These are phyloP conservation scores for Cyclanthera cordifolia DNA, from an alignment of 306 rosid species.

Conservation along the genomic window DNA sequence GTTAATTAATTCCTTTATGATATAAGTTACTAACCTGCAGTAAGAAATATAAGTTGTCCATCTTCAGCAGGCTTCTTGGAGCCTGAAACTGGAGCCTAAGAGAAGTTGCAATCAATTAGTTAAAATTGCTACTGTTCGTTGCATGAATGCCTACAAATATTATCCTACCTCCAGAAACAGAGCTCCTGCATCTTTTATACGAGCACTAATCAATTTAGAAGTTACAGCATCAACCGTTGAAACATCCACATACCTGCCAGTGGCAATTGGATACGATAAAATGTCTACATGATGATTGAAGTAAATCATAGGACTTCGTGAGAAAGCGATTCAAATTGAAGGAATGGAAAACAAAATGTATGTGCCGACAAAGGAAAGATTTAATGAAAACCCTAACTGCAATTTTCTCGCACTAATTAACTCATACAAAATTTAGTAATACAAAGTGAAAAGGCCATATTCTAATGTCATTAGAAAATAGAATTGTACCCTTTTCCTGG, in stretches of 20 bases:
- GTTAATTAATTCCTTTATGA: neutral
- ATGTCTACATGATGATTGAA: neutral
- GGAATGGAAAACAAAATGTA: neutral
- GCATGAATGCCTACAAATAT: neutral
- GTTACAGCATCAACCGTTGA: slow-evolving; percentile 84
- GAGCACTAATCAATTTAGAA: slow-evolving; percentile 52
- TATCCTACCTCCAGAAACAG: slow-evolving; percentile 66
- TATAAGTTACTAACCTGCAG: slow-evolving; percentile 72
- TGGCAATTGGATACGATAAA: neutral
- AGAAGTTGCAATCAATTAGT: slow-evolving; percentile 19
- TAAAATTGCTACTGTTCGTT: neutral
- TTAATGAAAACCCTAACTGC: neutral
- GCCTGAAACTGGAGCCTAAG: slow-evolving; percentile 96
- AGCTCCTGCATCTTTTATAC: slow-evolving; percentile 69
- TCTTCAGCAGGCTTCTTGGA: slow-evolving; percentile 99
- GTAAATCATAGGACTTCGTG: neutral
- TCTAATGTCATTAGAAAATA: neutral
- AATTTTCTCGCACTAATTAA: neutral
- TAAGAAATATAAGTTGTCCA: slow-evolving; percentile 76
- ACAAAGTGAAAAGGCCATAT: neutral
- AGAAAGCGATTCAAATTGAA: neutral
- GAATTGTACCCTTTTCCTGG: slow-evolving; percentile 76
- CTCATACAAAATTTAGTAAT: neutral
- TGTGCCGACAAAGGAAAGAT: neutral
- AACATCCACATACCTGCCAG: slow-evolving; percentile 80